Base-by-base conservation (phyloP, 2,329 filamentous ascomycete species). In the Alternaria incomplexa region DNA sequence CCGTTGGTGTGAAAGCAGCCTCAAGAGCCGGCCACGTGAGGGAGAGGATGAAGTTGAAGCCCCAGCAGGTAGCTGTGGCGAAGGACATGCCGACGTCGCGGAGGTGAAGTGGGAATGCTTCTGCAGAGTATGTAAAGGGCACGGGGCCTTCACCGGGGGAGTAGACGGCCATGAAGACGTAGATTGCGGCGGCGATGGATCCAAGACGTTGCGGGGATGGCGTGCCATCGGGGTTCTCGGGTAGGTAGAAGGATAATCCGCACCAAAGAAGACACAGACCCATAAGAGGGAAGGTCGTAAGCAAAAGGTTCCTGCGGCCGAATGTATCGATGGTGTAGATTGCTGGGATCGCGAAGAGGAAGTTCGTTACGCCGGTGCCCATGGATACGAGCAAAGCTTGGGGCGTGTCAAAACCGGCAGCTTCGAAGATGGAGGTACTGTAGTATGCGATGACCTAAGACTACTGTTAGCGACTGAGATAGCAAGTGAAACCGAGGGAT, bases 11-110 rank as follows among this genome's bases (percentile, higher is more conserved):
- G 67, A 87, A 87, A 0, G 83, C 81, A 0, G 75, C 74, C 4
- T 81, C 75, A 6, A 88, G 72, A 0, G 82, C 81, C 1, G 86
- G 86, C 85, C 85, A 88, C 2, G 85, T 86, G 13, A 87, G 81
- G 0, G 82, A 81, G 1, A 86, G 78, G 15, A 85, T 74, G 63
- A 84, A 85, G 73, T 88, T 88, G 80, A 87, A 87, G 60, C 85
- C 84, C 85, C 86, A 88, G 23, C 83, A 86, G 50, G 84, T 87
- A 0, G 85, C 84, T 0, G 85, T 87, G 0, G 86, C 71, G 46
- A 79, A 77, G 4, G 71, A 74, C 79, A 81, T 81, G 22, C 79
- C 79, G 26, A 79, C 61, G 43, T 82, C 81, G 65, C 83, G 80
- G 45, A 83, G 77, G 43, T 82, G 81, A 17, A 83, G 78, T 0